A percentile compares a stretch with the other conserved stretches of the same genome.
Evolutionary conservation across 768 basidiomycete genomes (phyloP).

Genomic region (Symmetrospora coprosmae): DNA sequence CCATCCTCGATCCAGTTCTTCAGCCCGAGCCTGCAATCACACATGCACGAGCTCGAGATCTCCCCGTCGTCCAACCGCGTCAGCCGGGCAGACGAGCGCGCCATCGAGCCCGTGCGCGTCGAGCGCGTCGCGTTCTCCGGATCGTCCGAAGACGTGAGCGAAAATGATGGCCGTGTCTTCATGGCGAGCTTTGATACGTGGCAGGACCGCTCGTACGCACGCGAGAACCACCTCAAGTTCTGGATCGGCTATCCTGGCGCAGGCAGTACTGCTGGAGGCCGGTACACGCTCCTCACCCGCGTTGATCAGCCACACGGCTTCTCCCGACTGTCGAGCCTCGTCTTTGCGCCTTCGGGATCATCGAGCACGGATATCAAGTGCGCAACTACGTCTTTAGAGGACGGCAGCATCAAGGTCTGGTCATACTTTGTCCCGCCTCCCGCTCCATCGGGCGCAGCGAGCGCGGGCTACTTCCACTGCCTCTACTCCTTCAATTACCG

Average conservation of each 20-base stretch:
- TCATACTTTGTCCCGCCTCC: conserved; percentile 43
- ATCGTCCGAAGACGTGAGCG: too few species aligned
- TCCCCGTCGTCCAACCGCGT: conserved; percentile 78
- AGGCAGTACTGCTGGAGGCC: neutral
- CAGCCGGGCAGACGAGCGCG: conserved; percentile 57
- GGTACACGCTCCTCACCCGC: conserved; percentile 58
- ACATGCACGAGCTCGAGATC: conserved; percentile 77
- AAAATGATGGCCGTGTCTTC: conserved; percentile 48
- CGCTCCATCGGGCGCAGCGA: too few species aligned
- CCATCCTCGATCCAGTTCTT: conserved; percentile 88
- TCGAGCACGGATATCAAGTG: too few species aligned
- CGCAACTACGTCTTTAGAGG: too few species aligned
- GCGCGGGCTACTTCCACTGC: conserved; percentile 65
- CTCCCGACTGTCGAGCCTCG: conserved; percentile 51
- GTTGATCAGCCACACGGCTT: conserved; percentile 74
- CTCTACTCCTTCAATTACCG: conserved; percentile 60
- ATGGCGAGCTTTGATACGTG: conserved; percentile 78
- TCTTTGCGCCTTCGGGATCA: conserved; percentile 52
- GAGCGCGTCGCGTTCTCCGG: conserved; percentile 51
- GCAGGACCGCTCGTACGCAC: conserved; percentile 50
- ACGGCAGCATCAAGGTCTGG: conserved; percentile 71
- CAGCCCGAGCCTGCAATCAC: conserved; percentile 54
- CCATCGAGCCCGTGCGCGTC: conserved; percentile 60
- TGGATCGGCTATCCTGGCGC: conserved; percentile 48
- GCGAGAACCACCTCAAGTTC: conserved; percentile 68